Conservation (phyloP, 2,329 filamentous ascomycete genomes). For the Rutstroemia sp. region DNA sequence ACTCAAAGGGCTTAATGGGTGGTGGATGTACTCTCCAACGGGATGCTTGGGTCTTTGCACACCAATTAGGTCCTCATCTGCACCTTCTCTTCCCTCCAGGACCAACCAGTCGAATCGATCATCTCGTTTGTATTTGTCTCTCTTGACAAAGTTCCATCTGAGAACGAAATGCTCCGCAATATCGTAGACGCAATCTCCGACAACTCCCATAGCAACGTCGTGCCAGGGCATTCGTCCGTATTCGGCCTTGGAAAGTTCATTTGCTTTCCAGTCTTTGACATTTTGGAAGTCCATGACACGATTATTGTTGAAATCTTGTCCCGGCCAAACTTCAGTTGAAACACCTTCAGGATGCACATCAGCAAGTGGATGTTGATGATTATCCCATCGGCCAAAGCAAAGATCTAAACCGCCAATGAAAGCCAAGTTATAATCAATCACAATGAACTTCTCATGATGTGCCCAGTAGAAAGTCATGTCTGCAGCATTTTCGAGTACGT, state of each 20-base stretch:
- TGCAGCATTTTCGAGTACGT: slow-evolving; percentile 83
- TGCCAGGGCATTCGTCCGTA: slow-evolving; percentile 98
- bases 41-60: slow-evolving; percentile 87
- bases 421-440: slow-evolving; percentile 83
- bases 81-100: slow-evolving; percentile 65
- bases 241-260: slow-evolving; percentile 84
- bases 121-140: slow-evolving; percentile 95
- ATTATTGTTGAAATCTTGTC: slow-evolving; percentile 98
- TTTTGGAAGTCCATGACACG: slow-evolving; percentile 91
- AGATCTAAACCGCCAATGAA: slow-evolving; percentile 93
- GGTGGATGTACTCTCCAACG: slow-evolving; percentile 77
- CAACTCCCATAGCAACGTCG: slow-evolving; percentile 86
- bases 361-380: slow-evolving; percentile 73
- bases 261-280: slow-evolving; percentile 86
- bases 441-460: slow-evolving; percentile 95
- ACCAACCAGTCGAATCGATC: slow-evolving; percentile 77
- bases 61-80: slow-evolving; percentile 77
- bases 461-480: slow-evolving; percentile 99
- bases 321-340: slow-evolving; percentile 79
- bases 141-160: slow-evolving; percentile 94
- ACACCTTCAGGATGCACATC: slow-evolving; percentile 84
- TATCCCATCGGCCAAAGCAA: slow-evolving; percentile 94
- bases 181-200: slow-evolving; percentile 84
- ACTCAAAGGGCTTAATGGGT: slow-evolving; percentile 65
- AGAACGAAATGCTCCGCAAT: slow-evolving; percentile 93